These are phyloP conservation scores for Epichloe sibirici DNA, from an alignment of 2,329 filamentous ascomycete genomes.

Conservation along the genomic window DNA sequence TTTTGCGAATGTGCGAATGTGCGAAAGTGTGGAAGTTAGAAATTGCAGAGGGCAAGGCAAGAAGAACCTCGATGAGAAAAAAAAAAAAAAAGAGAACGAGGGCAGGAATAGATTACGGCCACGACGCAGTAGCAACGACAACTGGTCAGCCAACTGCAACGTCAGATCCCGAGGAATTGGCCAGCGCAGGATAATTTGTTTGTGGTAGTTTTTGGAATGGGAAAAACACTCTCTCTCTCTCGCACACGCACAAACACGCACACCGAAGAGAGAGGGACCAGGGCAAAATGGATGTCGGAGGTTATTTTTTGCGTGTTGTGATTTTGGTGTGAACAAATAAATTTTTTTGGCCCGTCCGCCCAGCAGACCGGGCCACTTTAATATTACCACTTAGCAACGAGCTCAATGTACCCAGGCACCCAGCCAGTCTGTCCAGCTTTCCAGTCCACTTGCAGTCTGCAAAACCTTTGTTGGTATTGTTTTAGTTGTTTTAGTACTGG, in stretches of 20 bases:
- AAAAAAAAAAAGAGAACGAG: not conserved
- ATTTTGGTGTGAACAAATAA: constrained; percentile 2
- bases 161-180: constrained; percentile 1
- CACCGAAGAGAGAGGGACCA: not conserved
- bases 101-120: not conserved
- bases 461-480: too few species aligned
- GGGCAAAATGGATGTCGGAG: constrained; percentile 6
- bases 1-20: not conserved
- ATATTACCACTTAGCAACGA: not conserved
- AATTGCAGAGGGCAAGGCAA: not conserved
- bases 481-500: too few species aligned
- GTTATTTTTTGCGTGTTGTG: constrained; percentile 6
- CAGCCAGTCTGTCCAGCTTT: too few species aligned
- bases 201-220: not conserved
- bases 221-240: not conserved
- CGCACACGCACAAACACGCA: not conserved
- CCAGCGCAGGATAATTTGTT: not conserved
- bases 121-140: constrained; percentile 1
- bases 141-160: constrained; percentile 1
- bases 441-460: too few species aligned
- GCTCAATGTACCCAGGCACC: not conserved
- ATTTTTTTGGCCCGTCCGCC: not conserved
- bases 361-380: not conserved
- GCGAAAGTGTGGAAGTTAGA: not conserved
- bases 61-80: not conserved